Base-by-base conservation (phyloP, 768 basidiomycete genomes). In the Dictyophora rubrovolvata region DNA sequence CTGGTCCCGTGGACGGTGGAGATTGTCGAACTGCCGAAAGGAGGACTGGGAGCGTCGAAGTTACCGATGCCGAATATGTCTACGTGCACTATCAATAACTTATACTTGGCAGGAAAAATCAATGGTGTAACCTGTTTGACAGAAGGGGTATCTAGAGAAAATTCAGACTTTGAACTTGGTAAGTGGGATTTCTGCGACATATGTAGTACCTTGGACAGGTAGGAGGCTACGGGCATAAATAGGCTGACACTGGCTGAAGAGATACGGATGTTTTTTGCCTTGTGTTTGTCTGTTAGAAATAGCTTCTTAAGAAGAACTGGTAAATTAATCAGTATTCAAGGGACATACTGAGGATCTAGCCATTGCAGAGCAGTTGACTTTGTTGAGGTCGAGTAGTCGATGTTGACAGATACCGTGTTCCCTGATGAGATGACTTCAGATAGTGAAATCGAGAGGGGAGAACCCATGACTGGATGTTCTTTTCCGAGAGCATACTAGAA, bases 171-270 rank as follows among this genome's bases (percentile, higher is more conserved):
- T 9, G 47, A 21, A 16, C n/a, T 18, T 36, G 23, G 35, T 17
- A 52, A 37, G 10, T n/a, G n/a, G 17, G 60, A 62, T 17, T 16
- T 33, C 34, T 18, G n/a, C 20, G 17, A 21, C 46, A 49, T 47
- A n/a, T n/a, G n/a, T n/a, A n/a, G n/a, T n/a, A 82, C 87, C 87
- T 79, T 94, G 92, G 59, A 91, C 66, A 1, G 93, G 93, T 0
- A 81, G 79, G 47, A 95, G 70, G 2, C 85, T 79, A 28, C 93
- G 82, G 1, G 88, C 88, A 67, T 94, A 86, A 64, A 93, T 95
- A 2, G 94, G 90, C 63, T 96, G 93, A 66, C 87, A 90, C 66
- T 96, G 94, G 61, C 89, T 92, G 74, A 93, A 97, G 16, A 97
- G 70, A 71, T 87, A 96, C 0, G 90, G 86, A 68, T 88, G 87